Percentiles rank a stretch among this genome's conserved stretches.
phyloP scores from a whole-genome alignment of 495 filamentous ascomycete genomes.

The Apiosordaria backusii region DNA sequence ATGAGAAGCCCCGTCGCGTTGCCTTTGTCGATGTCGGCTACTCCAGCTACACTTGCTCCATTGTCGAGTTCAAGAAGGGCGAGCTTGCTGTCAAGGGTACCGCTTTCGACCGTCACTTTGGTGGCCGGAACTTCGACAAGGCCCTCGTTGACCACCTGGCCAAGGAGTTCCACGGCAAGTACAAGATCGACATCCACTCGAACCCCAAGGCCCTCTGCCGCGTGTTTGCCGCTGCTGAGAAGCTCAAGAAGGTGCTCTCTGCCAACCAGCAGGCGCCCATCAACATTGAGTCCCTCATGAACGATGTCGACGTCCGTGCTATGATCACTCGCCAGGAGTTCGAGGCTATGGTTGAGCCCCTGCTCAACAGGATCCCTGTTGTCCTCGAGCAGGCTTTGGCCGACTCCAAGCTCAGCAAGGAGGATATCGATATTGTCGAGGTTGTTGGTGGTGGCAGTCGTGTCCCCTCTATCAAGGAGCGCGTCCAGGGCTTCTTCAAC shows the following conservation, averaged over 20 bases:
- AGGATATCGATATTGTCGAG: constrained; percentile 93
- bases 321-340: constrained; percentile 93
- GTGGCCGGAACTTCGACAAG: constrained; percentile 95
- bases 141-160: constrained; percentile 91
- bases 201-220: constrained; percentile 87
- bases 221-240: constrained; percentile 84
- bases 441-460: constrained; percentile 93
- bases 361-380: constrained; percentile 67
- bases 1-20: constrained; percentile 91
- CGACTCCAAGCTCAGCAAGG: constrained; percentile 81
- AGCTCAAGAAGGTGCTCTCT: constrained; percentile 98
- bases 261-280: constrained; percentile 92
- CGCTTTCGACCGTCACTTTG: constrained; percentile 93
- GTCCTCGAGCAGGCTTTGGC: constrained; percentile 87
- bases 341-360: constrained; percentile 81
- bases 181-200: constrained; percentile 82
- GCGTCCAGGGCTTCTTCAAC: constrained; percentile 83
- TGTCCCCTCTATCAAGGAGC: constrained; percentile 88
- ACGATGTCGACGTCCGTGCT: constrained; percentile 85
- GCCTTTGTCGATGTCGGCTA: constrained; percentile 95
- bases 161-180: constrained; percentile 90
- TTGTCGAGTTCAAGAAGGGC: constrained; percentile 97
- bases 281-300: constrained; percentile 98
- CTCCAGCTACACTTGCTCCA: constrained; percentile 88
- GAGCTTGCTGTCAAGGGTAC: constrained; percentile 91